These are phyloP conservation scores for Mrakia blollopis DNA, from an alignment of 768 basidiomycete genomes.

Conservation along the genomic window DNA sequence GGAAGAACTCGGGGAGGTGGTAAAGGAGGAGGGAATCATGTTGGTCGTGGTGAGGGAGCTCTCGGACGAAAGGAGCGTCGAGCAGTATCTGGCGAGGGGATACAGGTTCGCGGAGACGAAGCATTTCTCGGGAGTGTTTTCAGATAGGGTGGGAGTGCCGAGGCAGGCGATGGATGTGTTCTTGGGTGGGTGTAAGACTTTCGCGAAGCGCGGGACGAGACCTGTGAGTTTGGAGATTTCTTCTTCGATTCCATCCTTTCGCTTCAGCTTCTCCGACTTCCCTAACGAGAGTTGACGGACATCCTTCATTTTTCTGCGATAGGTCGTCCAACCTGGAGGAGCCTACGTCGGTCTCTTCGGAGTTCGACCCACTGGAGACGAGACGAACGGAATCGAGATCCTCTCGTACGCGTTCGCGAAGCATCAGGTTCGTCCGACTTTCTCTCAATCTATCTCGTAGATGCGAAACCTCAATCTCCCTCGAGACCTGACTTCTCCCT, in stretches of 20 bases:
- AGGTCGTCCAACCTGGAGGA: slow-evolving; percentile 44
- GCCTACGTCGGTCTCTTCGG: slow-evolving; percentile 45
- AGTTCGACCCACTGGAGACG: slow-evolving; percentile 38
- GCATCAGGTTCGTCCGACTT: slow-evolving; percentile 36
- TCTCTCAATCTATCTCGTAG: background rate
- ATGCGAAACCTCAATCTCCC: background rate
- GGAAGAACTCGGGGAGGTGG: slow-evolving; percentile 31
- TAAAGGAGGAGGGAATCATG: slow-evolving; percentile 43
- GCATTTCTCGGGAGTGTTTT: slow-evolving; percentile 42
- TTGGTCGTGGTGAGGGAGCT: slow-evolving; percentile 44
- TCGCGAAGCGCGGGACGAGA: slow-evolving; percentile 43
- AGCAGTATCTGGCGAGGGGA: slow-evolving; percentile 41
- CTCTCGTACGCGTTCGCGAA: slow-evolving; percentile 46
- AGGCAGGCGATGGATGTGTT: slow-evolving; percentile 43
- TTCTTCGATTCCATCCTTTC: no score
- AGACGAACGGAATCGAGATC: slow-evolving; percentile 39
- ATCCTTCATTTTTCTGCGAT: background rate
- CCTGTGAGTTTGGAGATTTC: slow-evolving; percentile 23
- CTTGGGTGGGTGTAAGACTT: slow-evolving; percentile 44
- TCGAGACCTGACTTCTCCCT: no score
- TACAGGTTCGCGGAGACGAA: slow-evolving; percentile 44
- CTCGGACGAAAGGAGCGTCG: slow-evolving; percentile 39
- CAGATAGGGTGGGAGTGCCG: slow-evolving; percentile 41
- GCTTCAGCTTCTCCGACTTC: background rate
- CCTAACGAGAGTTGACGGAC: background rate